These are phyloP conservation scores for Lactarius pseudohatsudake DNA, from an alignment of 768 basidiomycete genomes.

Conservation along the genomic window DNA sequence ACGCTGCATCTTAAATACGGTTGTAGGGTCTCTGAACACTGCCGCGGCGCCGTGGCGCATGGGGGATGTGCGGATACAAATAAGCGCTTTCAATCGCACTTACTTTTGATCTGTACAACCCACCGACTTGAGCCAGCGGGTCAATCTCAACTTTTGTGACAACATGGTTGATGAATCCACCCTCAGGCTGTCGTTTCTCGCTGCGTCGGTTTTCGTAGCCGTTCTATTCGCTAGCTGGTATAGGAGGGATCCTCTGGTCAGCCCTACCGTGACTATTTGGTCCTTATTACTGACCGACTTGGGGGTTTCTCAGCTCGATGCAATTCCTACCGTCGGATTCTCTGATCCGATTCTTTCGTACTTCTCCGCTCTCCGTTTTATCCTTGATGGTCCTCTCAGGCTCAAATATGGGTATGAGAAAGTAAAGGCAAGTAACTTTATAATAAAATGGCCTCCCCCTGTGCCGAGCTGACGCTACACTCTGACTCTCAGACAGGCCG, in stretches of 20 bases:
- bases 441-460: not conserved
- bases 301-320: slow-evolving; percentile 8
- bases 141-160: not conserved
- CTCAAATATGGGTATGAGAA: not conserved
- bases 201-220: not conserved
- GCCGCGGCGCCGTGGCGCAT: too few relatives aligned
- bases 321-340: slow-evolving; percentile 24
- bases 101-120: not conserved
- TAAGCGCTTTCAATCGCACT: too few relatives aligned
- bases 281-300: not conserved
- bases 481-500: not conserved
- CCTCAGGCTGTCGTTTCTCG: not conserved
- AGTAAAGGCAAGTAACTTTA: not conserved
- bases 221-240: slow-evolving; percentile 7
- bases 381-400: not conserved
- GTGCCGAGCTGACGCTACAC: not conserved
- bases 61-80: too few relatives aligned
- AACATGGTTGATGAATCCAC: slow-evolving; percentile 12
- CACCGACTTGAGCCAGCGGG: not conserved
- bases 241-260: slow-evolving; percentile 15
- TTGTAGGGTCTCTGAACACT: too few relatives aligned
- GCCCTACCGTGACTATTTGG: not conserved
- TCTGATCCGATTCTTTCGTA: slow-evolving; percentile 24
- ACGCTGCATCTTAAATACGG: too few relatives aligned
- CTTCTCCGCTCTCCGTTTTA: slow-evolving; percentile 2